These are phyloP conservation scores for Petunia axillaris DNA, from an alignment of 257 asterid genomes.

Conservation along the genomic window DNA sequence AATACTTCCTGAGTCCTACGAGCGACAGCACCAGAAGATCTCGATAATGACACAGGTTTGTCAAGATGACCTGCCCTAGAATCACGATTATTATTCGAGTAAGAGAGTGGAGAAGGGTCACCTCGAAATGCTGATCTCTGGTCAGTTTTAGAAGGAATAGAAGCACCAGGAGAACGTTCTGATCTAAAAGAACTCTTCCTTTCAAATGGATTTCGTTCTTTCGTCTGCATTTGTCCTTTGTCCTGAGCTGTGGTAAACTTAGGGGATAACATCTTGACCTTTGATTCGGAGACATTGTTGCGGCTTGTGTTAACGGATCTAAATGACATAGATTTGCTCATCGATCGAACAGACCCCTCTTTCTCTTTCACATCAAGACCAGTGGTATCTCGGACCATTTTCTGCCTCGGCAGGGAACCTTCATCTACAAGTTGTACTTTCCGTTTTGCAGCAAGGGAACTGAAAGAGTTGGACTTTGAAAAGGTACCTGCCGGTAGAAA, in stretches of 20 bases:
- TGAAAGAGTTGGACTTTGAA: slow-evolving; percentile 77
- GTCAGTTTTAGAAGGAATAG: slow-evolving; percentile 52
- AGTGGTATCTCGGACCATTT: slow-evolving; percentile 59
- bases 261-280: slow-evolving; percentile 73
- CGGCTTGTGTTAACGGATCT: slow-evolving; percentile 55
- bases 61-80: slow-evolving; percentile 52
- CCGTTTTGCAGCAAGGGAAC: slow-evolving; percentile 64
- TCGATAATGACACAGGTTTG: slow-evolving; percentile 50
- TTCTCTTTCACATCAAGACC: slow-evolving; percentile 63
- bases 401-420: slow-evolving; percentile 69
- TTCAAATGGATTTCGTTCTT: slow-evolving; percentile 58
- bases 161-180: slow-evolving; percentile 49
- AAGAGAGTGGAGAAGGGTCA: slow-evolving; percentile 48
- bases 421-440: slow-evolving; percentile 73
- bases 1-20: slow-evolving; percentile 52
- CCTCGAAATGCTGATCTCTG: slow-evolving; percentile 48
- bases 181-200: slow-evolving; percentile 64
- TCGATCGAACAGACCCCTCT: slow-evolving; percentile 63
- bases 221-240: slow-evolving; percentile 45
- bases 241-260: slow-evolving; percentile 58
- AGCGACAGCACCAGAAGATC: slow-evolving; percentile 61
- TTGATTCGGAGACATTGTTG: slow-evolving; percentile 48
- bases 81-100: slow-evolving; percentile 48
- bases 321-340: slow-evolving; percentile 75
- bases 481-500: slow-evolving; percentile 56